A percentile compares a stretch with the other conserved stretches of the same genome.
Evolutionary conservation across 2,329 filamentous ascomycete genomes (phyloP).

Genomic region (Myrmaecium sp.): DNA sequence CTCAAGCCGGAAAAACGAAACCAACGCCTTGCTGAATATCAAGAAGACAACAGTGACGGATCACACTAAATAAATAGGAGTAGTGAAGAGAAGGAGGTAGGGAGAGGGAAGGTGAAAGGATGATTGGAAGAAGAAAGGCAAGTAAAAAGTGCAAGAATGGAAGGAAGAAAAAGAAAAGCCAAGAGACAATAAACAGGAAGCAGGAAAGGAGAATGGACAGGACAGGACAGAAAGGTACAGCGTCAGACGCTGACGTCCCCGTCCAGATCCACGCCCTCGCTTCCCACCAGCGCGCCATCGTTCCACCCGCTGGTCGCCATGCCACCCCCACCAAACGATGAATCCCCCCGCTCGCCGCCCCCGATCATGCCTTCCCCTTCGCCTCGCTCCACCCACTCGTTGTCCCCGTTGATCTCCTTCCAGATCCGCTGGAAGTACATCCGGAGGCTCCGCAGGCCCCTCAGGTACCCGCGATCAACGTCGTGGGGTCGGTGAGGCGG

Average conservation of each 20-base stretch:
- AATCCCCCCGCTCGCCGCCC: constrained; percentile 14
- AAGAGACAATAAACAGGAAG: not conserved
- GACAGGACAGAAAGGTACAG: not conserved
- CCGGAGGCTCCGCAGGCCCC: constrained; percentile 61
- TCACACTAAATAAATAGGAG: no score
- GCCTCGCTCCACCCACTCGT: constrained; percentile 25
- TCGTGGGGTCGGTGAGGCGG: constrained; percentile 67
- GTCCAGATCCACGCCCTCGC: constrained; percentile 16
- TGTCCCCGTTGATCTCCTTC: constrained; percentile 44
- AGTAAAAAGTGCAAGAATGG: not conserved
- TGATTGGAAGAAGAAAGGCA: not conserved
- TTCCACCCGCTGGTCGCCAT: constrained; percentile 17
- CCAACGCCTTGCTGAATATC: no score
- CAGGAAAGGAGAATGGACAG: no score
- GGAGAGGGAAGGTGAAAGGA: no score
- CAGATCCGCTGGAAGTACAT: constrained; percentile 81
- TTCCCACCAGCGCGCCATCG: constrained; percentile 16
- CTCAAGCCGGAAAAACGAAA: no score
- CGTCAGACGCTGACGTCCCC: constrained; percentile 20
- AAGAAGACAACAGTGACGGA: no score
- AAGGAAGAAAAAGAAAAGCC: not conserved
- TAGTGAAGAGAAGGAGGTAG: no score
- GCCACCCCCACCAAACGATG: constrained; percentile 15
- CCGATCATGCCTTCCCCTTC: constrained; percentile 23
- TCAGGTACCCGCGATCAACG: constrained; percentile 76